These are phyloP conservation scores for Pulveroboletus sp. DNA, from an alignment of 768 basidiomycete species.

Conservation along the genomic window DNA sequence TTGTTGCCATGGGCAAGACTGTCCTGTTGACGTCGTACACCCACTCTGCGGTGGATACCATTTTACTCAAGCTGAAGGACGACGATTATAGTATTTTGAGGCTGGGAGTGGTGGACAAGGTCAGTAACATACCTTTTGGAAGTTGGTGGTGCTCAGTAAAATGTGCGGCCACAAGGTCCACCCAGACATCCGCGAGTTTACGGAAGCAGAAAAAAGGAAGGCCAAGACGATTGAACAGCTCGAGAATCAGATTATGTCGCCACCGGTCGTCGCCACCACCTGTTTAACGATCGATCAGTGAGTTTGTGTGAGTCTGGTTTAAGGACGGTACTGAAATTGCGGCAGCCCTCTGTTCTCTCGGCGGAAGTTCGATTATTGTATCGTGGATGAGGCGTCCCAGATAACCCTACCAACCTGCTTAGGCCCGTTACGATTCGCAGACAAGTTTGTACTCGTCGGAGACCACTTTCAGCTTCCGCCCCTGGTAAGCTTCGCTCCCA, in stretches of 20 bases:
- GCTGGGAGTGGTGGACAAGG: conserved; percentile 91
- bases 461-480: conserved; percentile 98
- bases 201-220: conserved; percentile 52
- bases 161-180: conserved; percentile 57
- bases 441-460: conserved; percentile 91
- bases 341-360: conserved; percentile 78
- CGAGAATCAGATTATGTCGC: conserved; percentile 78
- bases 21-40: conserved; percentile 92
- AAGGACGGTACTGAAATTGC: conserved; percentile 5
- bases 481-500: conserved; percentile 49
- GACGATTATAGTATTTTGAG: conserved; percentile 76
- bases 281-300: conserved; percentile 94
- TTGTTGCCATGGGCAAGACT: conserved; percentile 81
- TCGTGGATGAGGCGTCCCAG: conserved; percentile 97
- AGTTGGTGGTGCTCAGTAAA: conserved; percentile 2
- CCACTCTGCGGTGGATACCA: conserved; percentile 98
- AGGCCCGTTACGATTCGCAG: conserved; percentile 87
- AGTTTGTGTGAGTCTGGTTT: conserved; percentile 28
- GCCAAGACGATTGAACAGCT: conserved; percentile 77
- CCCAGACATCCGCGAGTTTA: conserved; percentile 71
- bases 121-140: conserved; percentile 21
- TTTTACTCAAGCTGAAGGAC: conserved; percentile 74
- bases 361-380: conserved; percentile 91
- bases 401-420: conserved; percentile 95
- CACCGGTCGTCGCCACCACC: conserved; percentile 94